These are phyloP conservation scores for Heterobasidion occidentale DNA, from an alignment of 1,284 basidiomycete species.

Conservation along the genomic window DNA sequence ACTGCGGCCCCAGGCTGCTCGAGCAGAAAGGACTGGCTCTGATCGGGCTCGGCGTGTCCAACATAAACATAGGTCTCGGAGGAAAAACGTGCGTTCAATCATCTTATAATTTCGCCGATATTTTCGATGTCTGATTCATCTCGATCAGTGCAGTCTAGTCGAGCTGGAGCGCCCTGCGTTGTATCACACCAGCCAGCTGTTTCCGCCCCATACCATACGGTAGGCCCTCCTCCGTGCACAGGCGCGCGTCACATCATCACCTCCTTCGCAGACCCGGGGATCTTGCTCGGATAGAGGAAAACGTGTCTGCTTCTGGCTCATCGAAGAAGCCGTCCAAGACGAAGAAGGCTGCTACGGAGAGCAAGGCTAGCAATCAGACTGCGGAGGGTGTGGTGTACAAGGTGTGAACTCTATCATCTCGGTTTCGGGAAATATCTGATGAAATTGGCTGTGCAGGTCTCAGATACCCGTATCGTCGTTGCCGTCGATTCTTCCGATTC, in stretches of 20 bases:
- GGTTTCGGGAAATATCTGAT: background rate
- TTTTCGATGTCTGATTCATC: background rate
- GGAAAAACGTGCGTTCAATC: constrained; percentile 71
- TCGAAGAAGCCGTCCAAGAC: constrained; percentile 38
- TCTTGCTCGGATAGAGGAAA: constrained; percentile 76
- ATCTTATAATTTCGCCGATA: background rate
- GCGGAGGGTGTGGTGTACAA: constrained; percentile 81
- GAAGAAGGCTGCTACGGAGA: constrained; percentile 34
- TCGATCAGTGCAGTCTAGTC: constrained; percentile 53
- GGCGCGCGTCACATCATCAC: background rate
- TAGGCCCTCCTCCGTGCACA: constrained; percentile 18
- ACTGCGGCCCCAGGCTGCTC: constrained; percentile 77
- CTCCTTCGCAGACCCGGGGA: constrained; percentile 43
- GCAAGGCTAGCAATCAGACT: constrained; percentile 27
- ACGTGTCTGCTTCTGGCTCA: constrained; percentile 32
- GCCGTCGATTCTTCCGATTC: constrained; percentile 61
- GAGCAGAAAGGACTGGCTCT: constrained; percentile 85
- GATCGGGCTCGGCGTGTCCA: constrained; percentile 62
- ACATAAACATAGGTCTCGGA: constrained; percentile 76
- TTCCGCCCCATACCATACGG: constrained; percentile 86
- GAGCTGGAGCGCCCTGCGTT: constrained; percentile 82
- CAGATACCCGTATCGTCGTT: constrained; percentile 70
- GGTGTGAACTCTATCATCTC: constrained; percentile 27
- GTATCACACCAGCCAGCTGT: constrained; percentile 61
- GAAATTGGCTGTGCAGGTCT: constrained; percentile 39